Evolutionary conservation across 352 stramenopile genomes (phyloP), one percentile per base, ranked within the genome.

Genomic region (Globisporangium radiosum): DNA sequence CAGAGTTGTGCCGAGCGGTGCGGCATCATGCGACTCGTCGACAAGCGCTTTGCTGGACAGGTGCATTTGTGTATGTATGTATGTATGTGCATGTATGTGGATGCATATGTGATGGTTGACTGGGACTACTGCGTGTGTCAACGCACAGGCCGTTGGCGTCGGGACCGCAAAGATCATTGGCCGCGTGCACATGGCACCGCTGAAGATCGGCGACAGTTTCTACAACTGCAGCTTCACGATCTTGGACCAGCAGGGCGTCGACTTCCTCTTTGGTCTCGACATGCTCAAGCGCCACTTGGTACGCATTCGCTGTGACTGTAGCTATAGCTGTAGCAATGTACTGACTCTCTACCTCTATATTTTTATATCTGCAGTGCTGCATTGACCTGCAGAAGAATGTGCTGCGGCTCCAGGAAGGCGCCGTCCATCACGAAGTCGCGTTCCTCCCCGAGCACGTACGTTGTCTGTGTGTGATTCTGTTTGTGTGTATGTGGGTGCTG

Each of bases 231-330:
- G 83, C 62, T 97, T 99, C 58, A 98, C 96, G 15, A 96, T 96
- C 67, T 54, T 96, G 50, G 86, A 96, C 55, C 82, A 95, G 43
- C 75, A 90, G 81, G 85, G 97, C 65, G 97, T 99, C 47, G 96
- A 99, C 64, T 98, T 99, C 64, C 72, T 99, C 8, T 97, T 99
- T 59, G 97, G 97, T 9, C 78, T 99, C 47, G 96, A 99, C 69
- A 99, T 99, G 96, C 81, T 99, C 15, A 98, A 98, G 72, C 87
- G 96, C 15, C 95, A 99, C 84, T 88, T 93, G 75, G 84, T 92
- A 61, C 47, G 59, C 7, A 33, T 33, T 33, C 14, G 42, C 42
- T 45, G 42, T 7, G 43, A 8, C 11, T 47, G 43, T 17, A 33
- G 25, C 25, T 33, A 33, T 33, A 33, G 25, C 25, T 33, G 25